Evolutionary conservation across 305 asterid species (phyloP).

Genomic region (Nicotiana rustica): DNA sequence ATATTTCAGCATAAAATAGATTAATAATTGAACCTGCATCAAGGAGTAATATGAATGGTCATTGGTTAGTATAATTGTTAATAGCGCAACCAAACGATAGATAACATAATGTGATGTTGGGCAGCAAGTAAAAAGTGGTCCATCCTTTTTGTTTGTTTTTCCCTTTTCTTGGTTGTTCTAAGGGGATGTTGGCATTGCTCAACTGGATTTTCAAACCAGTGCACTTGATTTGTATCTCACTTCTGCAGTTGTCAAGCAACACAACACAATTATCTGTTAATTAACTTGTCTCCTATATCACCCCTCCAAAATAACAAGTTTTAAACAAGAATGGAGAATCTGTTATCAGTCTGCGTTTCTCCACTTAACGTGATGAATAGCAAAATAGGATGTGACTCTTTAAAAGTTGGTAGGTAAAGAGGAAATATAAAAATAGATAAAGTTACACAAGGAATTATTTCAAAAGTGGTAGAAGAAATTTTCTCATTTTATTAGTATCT

Average conservation of each 20-base stretch:
- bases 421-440: neutral
- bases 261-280: neutral
- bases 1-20: slow-evolving; percentile 97
- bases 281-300: neutral
- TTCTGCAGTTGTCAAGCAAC: neutral
- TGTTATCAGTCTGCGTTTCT: neutral
- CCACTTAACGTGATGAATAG: neutral
- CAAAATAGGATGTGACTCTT: neutral
- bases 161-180: neutral
- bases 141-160: neutral
- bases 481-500: neutral
- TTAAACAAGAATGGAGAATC: neutral
- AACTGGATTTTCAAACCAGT: neutral
- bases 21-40: slow-evolving; percentile 91
- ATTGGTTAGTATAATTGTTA: neutral
- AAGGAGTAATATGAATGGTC: neutral
- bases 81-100: neutral
- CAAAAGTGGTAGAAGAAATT: neutral
- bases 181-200: neutral
- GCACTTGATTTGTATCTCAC: neutral
- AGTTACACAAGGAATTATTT: neutral
- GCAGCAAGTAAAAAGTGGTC: neutral
- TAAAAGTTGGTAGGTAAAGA: neutral
- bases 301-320: neutral
- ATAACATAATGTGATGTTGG: neutral